Base-by-base conservation (phyloP, 352 stramenopile species). In the Phytopythium sindhum region DNA sequence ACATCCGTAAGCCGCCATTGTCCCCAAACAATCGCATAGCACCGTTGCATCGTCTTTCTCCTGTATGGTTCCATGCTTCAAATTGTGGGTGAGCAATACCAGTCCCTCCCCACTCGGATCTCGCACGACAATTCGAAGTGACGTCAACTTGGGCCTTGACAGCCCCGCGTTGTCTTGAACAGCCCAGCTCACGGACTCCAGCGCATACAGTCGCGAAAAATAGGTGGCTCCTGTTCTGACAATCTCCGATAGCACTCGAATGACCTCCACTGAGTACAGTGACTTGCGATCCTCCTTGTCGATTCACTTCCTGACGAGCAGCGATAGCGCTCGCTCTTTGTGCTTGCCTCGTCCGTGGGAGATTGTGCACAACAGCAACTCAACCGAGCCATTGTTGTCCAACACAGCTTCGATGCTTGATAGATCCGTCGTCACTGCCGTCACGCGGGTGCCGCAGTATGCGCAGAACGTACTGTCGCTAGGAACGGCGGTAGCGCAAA, bases 181-280 rank as follows among this genome's bases (percentile, higher is more conserved):
- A 3, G 21, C 52, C 33, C 52, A 58, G 9, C 31, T 47, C 21
- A 58, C 2, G 0, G 5, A 15, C 12, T 47, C 33, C 4, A 58
- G 11, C 33, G 52, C 52, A 15, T 58, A 47, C 31, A 58, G 52
- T 17, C 29, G 52, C 52, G 52, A 26, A 8, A 45, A 58, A 21
- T 31, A 58, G 4, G 52, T 45, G 21, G 31, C 0, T 2, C 28
- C 52, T 2, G 7, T 1, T 47, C 24, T 26, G 8, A 47, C 52
- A 8, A 29, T n/a, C 21, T 58, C 52, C 15, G 14, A 17, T 8
- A 58, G 52, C 31, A 47, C 31, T 47, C n/a, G 52, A 15, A 47
- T 45, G 11, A 3, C 7, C 5, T 58, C 52, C 5, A 21, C n/a
- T 0, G 33, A 24, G 24, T 58, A 58, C 52, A 58, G 2, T 2